Conservation (phyloP, 192 early-diverging fungal genomes). For the Mortierella claussenii region DNA sequence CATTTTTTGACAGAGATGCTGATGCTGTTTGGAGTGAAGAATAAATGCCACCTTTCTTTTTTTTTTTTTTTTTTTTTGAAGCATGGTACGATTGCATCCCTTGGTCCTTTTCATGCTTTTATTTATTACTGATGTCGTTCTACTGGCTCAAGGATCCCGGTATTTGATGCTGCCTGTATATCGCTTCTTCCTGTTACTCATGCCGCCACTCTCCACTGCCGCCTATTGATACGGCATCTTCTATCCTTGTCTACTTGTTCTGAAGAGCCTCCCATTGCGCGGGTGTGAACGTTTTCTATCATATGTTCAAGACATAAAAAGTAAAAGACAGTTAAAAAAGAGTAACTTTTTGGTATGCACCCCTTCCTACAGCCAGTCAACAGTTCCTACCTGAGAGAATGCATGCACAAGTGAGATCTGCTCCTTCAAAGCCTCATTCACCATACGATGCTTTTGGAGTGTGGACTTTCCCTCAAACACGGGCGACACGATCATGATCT, state of each 20-base stretch:
- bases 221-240: too few relatives aligned
- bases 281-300: slow-evolving; percentile 76
- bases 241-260: slow-evolving; percentile 14
- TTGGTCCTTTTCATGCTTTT: background rate
- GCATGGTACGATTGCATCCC: background rate
- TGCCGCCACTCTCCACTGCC: too few relatives aligned
- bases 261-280: slow-evolving; percentile 64
- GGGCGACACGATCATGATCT: slow-evolving; percentile 80
- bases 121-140: background rate
- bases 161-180: too few relatives aligned
- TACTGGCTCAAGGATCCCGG: background rate
- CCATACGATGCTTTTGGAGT: slow-evolving; percentile 80
- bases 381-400: slow-evolving; percentile 85
- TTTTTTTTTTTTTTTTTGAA: too few relatives aligned
- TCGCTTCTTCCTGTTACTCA: too few relatives aligned
- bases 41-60: too few relatives aligned
- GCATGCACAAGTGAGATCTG: slow-evolving; percentile 86
- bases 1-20: too few relatives aligned
- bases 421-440: slow-evolving; percentile 82
- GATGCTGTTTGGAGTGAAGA: too few relatives aligned
- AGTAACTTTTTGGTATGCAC: background rate
- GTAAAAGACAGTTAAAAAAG: background rate
- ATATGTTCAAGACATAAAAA: background rate
- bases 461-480: slow-evolving; percentile 76
- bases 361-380: too few relatives aligned